Base-by-base conservation (phyloP, 257 asterid genomes). In the Cynanchum wilfordii region DNA sequence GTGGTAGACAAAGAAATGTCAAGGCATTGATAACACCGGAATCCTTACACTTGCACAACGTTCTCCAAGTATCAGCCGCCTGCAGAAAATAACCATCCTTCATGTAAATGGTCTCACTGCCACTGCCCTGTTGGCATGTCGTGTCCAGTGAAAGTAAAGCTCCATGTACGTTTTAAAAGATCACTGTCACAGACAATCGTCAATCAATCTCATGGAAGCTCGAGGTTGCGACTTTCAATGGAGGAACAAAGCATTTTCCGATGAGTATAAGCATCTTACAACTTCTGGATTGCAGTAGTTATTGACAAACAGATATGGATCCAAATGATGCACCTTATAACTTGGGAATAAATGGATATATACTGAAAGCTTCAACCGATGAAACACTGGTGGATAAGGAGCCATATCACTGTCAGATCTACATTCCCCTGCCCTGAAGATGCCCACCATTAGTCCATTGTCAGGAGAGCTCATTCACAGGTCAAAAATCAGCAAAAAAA, bases 161-260 rank as follows among this genome's bases (percentile, higher is more conserved):
- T 79, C 24, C 76, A 79, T 49, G 15, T 72, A 7, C 42, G 17
- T 27, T 82, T 76, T 22, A 82, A 59, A 68, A 75, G 74, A 5
- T 60, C 73, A 54, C 56, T 82, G 2, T 77, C 81, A 42, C 49
- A 40, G 44, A 63, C 81, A 44, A 10, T 75, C 50, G 47, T 76
- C 27, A 25, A 16, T 24, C 73, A 50, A n/a, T n/a, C n/a, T n/a
- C 36, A 70, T 79, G 60, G 80, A 82, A 76, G 79, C 66, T 10
- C 79, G 70, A 6, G 83, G 83, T 16, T 79, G 83, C 50, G 25
- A 36, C 20, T 73, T 82, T 74, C 83, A 79, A 16, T 82, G 86
- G 86, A 71, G 83, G 59, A 79, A 82, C 76, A 82, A 79, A 55
- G 57, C n/a, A n/a, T n/a, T n/a, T n/a, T n/a, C n/a, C n/a, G n/a